phyloP scores from a whole-genome alignment of 2,329 filamentous ascomycete genomes.

The Penicillium sp. region DNA sequence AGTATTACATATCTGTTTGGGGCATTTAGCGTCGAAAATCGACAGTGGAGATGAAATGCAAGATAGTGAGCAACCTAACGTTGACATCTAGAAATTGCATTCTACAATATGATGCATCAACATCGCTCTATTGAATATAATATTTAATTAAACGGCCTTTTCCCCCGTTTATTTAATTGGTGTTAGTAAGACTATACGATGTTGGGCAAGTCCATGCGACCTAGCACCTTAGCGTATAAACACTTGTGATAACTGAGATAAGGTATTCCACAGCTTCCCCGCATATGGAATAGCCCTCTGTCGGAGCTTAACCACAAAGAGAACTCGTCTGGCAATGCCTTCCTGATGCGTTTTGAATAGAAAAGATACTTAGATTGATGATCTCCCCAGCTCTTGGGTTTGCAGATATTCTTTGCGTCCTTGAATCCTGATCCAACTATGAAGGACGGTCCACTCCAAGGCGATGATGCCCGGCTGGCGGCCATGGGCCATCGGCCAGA shows the following conservation, averaged over 20 bases:
- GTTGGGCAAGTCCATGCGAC: conserved; percentile 21
- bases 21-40: neutral
- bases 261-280: neutral
- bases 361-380: neutral
- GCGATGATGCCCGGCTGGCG: conserved; percentile 23
- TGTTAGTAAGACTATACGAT: neutral
- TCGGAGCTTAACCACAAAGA: neutral
- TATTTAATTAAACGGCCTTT: neutral
- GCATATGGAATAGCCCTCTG: neutral
- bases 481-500: conserved; percentile 56
- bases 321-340: conserved; percentile 2
- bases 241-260: neutral
- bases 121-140: neutral
- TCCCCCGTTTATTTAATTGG: neutral
- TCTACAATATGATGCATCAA: neutral
- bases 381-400: neutral
- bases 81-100: neutral
- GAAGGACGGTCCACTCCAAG: conserved; percentile 19
- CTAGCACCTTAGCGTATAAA: neutral
- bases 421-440: conserved; percentile 1
- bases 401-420: neutral
- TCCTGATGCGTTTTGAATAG: neutral
- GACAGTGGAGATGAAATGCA: neutral
- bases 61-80: neutral
- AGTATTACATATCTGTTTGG: neutral